Base-by-base conservation (phyloP, 345 rosid species). In the Camelina hispida region DNA sequence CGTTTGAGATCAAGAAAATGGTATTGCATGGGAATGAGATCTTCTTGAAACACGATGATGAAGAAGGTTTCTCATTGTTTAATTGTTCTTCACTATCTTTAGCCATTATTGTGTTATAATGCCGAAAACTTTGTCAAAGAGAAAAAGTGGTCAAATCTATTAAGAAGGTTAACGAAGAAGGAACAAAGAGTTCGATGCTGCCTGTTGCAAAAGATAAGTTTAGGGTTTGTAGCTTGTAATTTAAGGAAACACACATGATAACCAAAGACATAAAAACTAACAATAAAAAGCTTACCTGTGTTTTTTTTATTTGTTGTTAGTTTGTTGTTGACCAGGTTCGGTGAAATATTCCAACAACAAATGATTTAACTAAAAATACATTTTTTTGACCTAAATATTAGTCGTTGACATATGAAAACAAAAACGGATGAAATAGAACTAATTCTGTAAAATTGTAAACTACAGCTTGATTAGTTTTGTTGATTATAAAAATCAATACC, bases 11-110 rank as follows among this genome's bases (percentile, higher is more conserved):
- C 64, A 78, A 42, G 73, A 78, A 78, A 20, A 28, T 66, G 22
- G 78, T 72, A 69, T 78, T 78, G 65, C 40, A 66, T 16, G 81
- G 81, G 14, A 67, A 72, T 32, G 69, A 72, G 52, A 72, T 32
- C 0, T 62, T 66, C 40, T 30, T 22, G 34, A 52, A 20, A 55
- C 57, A 66, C 58, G 72, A 48, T 61, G 4, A 10, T 12, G 28
- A 3, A 15, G 72, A 9, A 15, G 37, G 1, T 0, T 34, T 18
- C 42, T 65, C 34, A 12, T 66, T 12, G 57, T 34, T 59, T 28
- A 28, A 28, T 66, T 59, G 68, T 59, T 64, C 72, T 72, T 78
- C 66, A 30, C 59, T 51, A 14, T 40, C 28, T 77, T 40, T 71
- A 20, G 57, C 63, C 77, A 66, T 78, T 58, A 22, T 40, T 46